phyloP scores from a whole-genome alignment of 2,329 filamentous ascomycete species.

The Neocucurbitaria cava region DNA sequence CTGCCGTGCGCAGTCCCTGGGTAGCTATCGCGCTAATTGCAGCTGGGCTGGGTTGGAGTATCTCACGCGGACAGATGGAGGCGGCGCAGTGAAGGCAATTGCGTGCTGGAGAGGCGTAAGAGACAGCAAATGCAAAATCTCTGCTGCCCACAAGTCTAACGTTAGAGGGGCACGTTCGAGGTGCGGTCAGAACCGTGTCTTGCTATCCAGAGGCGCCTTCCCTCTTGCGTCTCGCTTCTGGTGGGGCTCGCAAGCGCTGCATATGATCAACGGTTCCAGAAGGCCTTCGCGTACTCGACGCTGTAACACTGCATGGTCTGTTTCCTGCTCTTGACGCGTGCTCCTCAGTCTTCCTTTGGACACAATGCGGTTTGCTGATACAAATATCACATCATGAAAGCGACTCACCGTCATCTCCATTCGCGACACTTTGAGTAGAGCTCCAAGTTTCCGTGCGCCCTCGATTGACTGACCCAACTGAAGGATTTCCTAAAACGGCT shows the following conservation, averaged over 20 bases:
- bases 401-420: not conserved
- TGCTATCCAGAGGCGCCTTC: conserved; percentile 9
- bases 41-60: not conserved
- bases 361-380: not conserved
- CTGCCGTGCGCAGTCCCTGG: not conserved
- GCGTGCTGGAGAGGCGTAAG: not conserved
- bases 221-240: conserved; percentile 6
- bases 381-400: no score
- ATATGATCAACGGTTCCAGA: conserved; percentile 17
- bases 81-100: conserved; percentile 1
- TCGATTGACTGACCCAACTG: not conserved
- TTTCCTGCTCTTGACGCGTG: not conserved
- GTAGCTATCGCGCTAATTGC: conserved; percentile 6
- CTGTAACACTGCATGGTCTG: not conserved
- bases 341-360: not conserved
- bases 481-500: conserved; percentile 7
- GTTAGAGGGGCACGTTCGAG: conserved; percentile 16
- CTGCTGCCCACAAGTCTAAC: conserved; percentile 10
- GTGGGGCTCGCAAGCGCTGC: conserved; percentile 10
- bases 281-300: conserved; percentile 2
- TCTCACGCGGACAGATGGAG: conserved; percentile 3
- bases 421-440: not conserved
- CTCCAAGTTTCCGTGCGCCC: not conserved
- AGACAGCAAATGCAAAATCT: conserved; percentile 17
- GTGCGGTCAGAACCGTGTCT: conserved; percentile 9